A percentile compares a stretch with the other conserved stretches of the same genome.
Evolutionary conservation across 352 stramenopile genomes (phyloP).

Genomic region (Peronospora tabacina): DNA sequence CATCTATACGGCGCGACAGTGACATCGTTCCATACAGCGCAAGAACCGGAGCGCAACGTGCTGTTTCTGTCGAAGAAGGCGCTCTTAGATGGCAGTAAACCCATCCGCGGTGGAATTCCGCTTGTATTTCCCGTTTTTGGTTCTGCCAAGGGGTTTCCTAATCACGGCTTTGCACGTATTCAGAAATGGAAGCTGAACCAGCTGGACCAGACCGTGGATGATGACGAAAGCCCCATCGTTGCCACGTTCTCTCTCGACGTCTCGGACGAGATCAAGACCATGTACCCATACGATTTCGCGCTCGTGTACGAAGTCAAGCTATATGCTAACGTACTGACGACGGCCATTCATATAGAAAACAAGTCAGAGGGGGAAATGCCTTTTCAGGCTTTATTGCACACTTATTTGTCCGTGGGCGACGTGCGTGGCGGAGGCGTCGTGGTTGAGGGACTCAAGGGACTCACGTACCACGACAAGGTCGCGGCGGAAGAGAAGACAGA

Average conservation of each 20-base stretch:
- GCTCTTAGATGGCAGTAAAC: slow-evolving; percentile 87
- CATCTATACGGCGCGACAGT: slow-evolving; percentile 90
- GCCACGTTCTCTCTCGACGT: slow-evolving; percentile 57
- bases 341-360: slow-evolving; percentile 88
- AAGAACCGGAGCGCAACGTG: slow-evolving; percentile 71
- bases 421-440: slow-evolving; percentile 44
- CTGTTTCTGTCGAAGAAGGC: slow-evolving; percentile 90
- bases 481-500: slow-evolving; percentile 48
- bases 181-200: slow-evolving; percentile 56
- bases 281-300: slow-evolving; percentile 73
- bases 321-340: slow-evolving; percentile 69
- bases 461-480: slow-evolving; percentile 88
- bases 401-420: slow-evolving; percentile 87
- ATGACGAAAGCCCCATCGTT: slow-evolving; percentile 38
- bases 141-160: slow-evolving; percentile 71
- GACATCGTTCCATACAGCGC: slow-evolving; percentile 70
- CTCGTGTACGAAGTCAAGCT: slow-evolving; percentile 87
- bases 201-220: slow-evolving; percentile 33
- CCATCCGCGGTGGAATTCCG: slow-evolving; percentile 93
- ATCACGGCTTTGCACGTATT: slow-evolving; percentile 91
- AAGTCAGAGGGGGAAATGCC: slow-evolving; percentile 68
- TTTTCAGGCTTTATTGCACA: slow-evolving; percentile 93
- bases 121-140: slow-evolving; percentile 96
- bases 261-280: slow-evolving; percentile 34
- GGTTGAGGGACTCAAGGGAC: slow-evolving; percentile 84